These are phyloP conservation scores for Epichloe hybrida DNA, from an alignment of 2,329 filamentous ascomycete species.

Conservation along the genomic window DNA sequence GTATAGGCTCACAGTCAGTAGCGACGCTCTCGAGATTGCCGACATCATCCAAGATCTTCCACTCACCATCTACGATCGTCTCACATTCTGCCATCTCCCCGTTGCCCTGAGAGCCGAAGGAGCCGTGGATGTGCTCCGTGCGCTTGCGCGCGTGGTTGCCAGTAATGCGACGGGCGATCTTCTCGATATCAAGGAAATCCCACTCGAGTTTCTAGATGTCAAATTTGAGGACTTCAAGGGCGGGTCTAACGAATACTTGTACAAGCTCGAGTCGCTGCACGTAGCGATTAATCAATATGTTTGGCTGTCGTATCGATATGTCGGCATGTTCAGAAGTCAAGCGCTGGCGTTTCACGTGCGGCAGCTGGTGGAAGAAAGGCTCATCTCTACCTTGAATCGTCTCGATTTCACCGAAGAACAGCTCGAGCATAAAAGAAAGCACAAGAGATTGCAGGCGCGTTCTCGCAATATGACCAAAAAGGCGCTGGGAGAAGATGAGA, in stretches of 20 bases:
- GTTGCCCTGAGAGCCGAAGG: conserved; percentile 38
- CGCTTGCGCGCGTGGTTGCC: conserved; percentile 58
- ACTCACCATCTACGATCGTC: conserved; percentile 59
- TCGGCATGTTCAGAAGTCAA: conserved; percentile 65
- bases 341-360: conserved; percentile 70
- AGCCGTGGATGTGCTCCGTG: conserved; percentile 38
- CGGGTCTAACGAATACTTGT: conserved; percentile 43
- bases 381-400: conserved; percentile 34
- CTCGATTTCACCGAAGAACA: conserved; percentile 35
- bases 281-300: conserved; percentile 73
- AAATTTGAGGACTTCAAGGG: conserved; percentile 28
- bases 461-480: conserved; percentile 5
- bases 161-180: conserved; percentile 52
- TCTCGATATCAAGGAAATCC: conserved; percentile 55
- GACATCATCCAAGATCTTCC: conserved; percentile 61
- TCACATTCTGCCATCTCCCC: conserved; percentile 63
- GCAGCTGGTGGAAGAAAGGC: conserved; percentile 59
- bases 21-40: conserved; percentile 51
- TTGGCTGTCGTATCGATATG: conserved; percentile 85
- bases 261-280: conserved; percentile 63
- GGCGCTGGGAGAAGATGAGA: conserved; percentile 7
- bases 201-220: conserved; percentile 62
- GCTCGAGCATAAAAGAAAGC: conserved; percentile 14
- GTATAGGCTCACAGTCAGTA: conserved; percentile 51
- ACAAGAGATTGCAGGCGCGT: conserved; percentile 11